Evolutionary conservation across 2,329 filamentous ascomycete genomes (phyloP).

Genomic region (Trichoderma cornu-damae): DNA sequence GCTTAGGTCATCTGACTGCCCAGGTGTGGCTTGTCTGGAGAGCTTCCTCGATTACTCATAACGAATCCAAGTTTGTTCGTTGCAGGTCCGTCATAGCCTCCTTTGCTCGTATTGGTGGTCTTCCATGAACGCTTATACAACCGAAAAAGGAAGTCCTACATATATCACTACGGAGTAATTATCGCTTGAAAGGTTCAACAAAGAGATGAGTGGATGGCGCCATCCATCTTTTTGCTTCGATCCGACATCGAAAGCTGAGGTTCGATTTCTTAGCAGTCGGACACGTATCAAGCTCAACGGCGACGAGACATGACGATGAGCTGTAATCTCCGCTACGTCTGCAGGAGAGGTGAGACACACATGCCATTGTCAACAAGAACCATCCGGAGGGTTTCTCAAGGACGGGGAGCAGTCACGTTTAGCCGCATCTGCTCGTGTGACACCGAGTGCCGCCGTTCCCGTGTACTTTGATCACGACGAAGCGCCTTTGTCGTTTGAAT

Average conservation of each 20-base stretch:
- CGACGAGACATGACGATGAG: not conserved
- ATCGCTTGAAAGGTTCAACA: not conserved
- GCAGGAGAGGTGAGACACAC: not conserved
- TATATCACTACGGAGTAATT: not conserved
- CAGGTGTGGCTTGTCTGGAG: not conserved
- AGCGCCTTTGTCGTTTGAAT: not conserved
- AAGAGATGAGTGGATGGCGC: not conserved
- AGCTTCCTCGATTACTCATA: no score
- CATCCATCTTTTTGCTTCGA: not conserved
- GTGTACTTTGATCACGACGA: conserved; percentile 3
- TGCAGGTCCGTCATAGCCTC: no score
- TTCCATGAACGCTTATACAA: not conserved
- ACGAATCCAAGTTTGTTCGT: no score
- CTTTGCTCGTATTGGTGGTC: not conserved
- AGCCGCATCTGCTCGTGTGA: not conserved
- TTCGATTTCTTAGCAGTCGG: not conserved
- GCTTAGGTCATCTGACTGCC: not conserved
- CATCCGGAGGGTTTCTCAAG: not conserved
- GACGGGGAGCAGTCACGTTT: not conserved
- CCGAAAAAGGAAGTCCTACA: not conserved
- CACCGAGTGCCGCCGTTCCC: not conserved
- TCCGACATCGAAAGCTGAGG: not conserved
- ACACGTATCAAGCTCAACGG: not conserved
- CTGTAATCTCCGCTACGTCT: not conserved
- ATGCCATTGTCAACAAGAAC: not conserved